phyloP scores from a whole-genome alignment of 768 basidiomycete genomes.

The Rhizopogon sp. region DNA sequence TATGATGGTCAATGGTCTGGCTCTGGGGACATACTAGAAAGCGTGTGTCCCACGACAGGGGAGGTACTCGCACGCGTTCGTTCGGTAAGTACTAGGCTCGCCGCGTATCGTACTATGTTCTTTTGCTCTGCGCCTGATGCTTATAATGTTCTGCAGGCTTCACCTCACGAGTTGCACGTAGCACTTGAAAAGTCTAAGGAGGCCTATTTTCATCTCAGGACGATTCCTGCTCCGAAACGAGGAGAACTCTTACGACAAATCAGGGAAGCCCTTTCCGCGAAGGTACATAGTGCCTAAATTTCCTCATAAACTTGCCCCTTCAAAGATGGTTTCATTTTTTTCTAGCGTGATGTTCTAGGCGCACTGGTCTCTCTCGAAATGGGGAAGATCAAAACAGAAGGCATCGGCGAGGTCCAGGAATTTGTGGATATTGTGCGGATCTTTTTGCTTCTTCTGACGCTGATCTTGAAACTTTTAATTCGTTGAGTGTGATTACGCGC shows the following conservation, averaged over 20 bases:
- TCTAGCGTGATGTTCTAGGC: conserved; percentile 71
- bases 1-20: conserved; percentile 84
- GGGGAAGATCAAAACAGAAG: conserved; percentile 90
- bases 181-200: conserved; percentile 67
- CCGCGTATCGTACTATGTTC: background rate
- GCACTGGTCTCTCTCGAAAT: conserved; percentile 83
- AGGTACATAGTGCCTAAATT: conserved; percentile 40
- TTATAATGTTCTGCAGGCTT: conserved; percentile 39
- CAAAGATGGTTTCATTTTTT: conserved; percentile 7
- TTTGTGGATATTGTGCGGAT: conserved; percentile 85
- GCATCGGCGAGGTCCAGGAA: conserved; percentile 91
- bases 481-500: conserved; percentile 85
- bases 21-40: conserved; percentile 61
- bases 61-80: conserved; percentile 74
- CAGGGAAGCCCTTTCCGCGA: conserved; percentile 70
- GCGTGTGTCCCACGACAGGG: conserved; percentile 82
- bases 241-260: conserved; percentile 90
- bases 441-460: background rate
- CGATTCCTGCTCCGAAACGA: conserved; percentile 79
- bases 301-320: background rate
- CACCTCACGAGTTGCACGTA: conserved; percentile 65
- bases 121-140: conserved; percentile 7
- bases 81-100: conserved; percentile 42
- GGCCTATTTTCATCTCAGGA: conserved; percentile 67
- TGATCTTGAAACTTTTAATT: conserved; percentile 5